Percentiles rank a stretch among this genome's conserved stretches.
These are phyloP conservation scores for Kluyveromyces marxianus DNA, from an alignment of 1,139 yeast genomes.

Conservation along the genomic window DNA sequence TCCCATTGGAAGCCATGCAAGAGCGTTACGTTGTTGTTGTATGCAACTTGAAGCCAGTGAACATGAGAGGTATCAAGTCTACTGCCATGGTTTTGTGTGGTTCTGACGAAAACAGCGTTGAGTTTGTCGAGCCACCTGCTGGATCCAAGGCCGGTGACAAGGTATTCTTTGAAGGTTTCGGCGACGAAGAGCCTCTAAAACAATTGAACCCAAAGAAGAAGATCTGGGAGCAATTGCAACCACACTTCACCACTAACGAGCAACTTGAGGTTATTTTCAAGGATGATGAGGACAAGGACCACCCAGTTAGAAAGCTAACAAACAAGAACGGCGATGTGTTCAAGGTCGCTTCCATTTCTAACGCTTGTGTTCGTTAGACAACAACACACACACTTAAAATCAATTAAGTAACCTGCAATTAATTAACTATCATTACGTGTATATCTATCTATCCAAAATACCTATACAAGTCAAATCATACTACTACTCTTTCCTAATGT, in stretches of 20 bases:
- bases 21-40: constrained; percentile 74
- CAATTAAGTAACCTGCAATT: not conserved
- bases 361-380: constrained; percentile 63
- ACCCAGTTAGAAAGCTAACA: constrained; percentile 68
- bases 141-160: constrained; percentile 97
- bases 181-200: constrained; percentile 78
- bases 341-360: constrained; percentile 57
- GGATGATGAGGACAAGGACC: constrained; percentile 57
- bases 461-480: no score
- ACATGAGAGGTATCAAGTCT: constrained; percentile 92
- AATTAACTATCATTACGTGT: no score
- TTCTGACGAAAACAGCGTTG: constrained; percentile 59
- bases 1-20: constrained; percentile 77
- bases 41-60: constrained; percentile 84
- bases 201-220: constrained; percentile 97
- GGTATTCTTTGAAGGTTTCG: constrained; percentile 82
- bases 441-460: no score
- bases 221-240: constrained; percentile 94
- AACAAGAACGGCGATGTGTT: constrained; percentile 67
- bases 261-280: constrained; percentile 71
- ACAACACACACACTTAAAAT: not conserved
- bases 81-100: constrained; percentile 97
- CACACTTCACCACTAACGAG: constrained; percentile 75
- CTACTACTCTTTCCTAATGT: no score
- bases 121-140: constrained; percentile 90